Conservation (phyloP, 1,284 basidiomycete genomes). For the Ceratobasidium sp. region DNA sequence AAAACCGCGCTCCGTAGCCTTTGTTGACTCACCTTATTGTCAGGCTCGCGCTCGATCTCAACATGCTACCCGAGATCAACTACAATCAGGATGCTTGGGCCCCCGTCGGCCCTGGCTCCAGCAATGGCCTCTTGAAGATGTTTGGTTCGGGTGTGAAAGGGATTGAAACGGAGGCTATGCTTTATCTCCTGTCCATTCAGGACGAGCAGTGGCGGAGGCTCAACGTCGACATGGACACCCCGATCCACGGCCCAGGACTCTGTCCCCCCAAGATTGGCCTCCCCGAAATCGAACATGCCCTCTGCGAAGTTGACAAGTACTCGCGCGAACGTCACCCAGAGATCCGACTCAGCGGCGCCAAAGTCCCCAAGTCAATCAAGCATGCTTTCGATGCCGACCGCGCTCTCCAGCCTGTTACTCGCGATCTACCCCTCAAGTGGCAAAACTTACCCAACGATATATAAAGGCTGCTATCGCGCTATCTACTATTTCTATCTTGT, state of each 20-base stretch:
- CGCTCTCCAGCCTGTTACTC: constrained; percentile 3
- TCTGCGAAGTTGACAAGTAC: constrained; percentile 79
- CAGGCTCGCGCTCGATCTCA: constrained; percentile 62
- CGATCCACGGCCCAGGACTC: constrained; percentile 55
- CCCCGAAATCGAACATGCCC: constrained; percentile 71
- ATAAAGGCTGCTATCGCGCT: too few relatives aligned
- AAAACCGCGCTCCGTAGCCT: neutral
- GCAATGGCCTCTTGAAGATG: constrained; percentile 68
- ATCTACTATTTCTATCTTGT: too few relatives aligned
- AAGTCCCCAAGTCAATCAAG: constrained; percentile 31
- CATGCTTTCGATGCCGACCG: constrained; percentile 28
- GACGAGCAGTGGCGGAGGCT: constrained; percentile 65
- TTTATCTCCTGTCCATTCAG: constrained; percentile 70
- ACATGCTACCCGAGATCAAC: constrained; percentile 63
- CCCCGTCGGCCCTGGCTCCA: constrained; percentile 69
- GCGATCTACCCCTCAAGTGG: too few relatives aligned
- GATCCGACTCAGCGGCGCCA: constrained; percentile 49
- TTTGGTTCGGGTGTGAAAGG: constrained; percentile 61
- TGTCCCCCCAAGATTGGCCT: constrained; percentile 53
- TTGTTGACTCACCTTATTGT: neutral
- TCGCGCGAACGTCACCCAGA: constrained; percentile 63
- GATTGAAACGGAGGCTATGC: constrained; percentile 65
- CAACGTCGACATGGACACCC: constrained; percentile 56
- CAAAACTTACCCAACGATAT: too few relatives aligned
- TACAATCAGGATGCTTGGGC: constrained; percentile 74